phyloP scores from a whole-genome alignment of 2,329 filamentous ascomycete genomes.

The Colletotrichum orchidophilum region DNA sequence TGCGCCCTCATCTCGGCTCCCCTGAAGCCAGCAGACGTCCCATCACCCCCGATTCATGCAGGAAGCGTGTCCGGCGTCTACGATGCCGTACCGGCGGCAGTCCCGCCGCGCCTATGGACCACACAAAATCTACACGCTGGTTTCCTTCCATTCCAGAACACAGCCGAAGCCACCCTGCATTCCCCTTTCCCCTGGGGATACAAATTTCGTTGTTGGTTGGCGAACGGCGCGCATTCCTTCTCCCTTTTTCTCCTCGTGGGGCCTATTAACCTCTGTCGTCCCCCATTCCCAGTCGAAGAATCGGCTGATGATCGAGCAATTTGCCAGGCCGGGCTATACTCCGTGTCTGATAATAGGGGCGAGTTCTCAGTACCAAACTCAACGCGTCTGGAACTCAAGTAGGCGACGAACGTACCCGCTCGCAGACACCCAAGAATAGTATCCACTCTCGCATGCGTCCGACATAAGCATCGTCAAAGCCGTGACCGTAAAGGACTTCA shows the following conservation, averaged over 20 bases:
- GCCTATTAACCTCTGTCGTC: not conserved
- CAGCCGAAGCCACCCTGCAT: not conserved
- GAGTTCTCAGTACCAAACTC: not conserved
- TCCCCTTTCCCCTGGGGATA: not conserved
- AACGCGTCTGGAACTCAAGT: not conserved
- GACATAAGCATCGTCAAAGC: not conserved
- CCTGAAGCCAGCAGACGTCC: not conserved
- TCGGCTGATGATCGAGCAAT: not conserved
- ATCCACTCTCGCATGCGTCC: not conserved
- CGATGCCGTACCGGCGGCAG: not conserved
- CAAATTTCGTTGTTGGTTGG: not conserved
- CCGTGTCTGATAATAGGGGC: slow-evolving; percentile 19
- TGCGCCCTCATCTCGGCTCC: not conserved
- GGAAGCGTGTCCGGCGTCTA: not conserved
- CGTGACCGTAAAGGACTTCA: not conserved
- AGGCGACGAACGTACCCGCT: not conserved
- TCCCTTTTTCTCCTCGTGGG: not conserved
- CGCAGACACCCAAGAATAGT: not conserved
- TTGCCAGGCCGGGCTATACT: slow-evolving; percentile 8
- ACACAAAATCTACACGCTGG: not conserved
- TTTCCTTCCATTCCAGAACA: not conserved
- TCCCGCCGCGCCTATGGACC: not conserved
- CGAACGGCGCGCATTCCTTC: not conserved
- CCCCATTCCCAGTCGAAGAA: not conserved
- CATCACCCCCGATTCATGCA: not conserved